Base-by-base conservation (phyloP, 768 basidiomycete genomes). In the Lactarius hengduanensis region DNA sequence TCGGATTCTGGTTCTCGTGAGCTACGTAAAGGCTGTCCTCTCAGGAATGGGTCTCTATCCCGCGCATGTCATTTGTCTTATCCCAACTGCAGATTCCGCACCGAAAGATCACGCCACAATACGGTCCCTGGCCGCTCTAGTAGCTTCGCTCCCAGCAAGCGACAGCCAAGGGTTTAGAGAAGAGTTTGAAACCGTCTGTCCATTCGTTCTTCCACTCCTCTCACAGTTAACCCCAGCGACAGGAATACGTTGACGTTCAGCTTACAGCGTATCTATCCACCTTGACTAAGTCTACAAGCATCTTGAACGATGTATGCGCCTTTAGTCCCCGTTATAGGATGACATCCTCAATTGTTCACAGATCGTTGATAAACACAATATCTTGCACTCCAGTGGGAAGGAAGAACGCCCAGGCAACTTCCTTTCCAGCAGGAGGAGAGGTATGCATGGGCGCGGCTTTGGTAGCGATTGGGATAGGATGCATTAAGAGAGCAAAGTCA, bases 231-330 rank as follows among this genome's bases (percentile, higher is more conserved):
- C 59, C 40, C n/a, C 43, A 32, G 61, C 61, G 28, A 71, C 54
- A 97, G 94, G 96, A 99, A 84, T 94, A 96, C 76, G 91, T 90
- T 72, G 96, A 99, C 74, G 94, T 96, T 18, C 94, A 97, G 67
- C 80, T 99, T 34, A 97, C 94, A 1, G 88, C 90, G 10, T 92
- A 93, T 77, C 80, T 99, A 15, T 88, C 94, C 0, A 86, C 88
- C 16, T 77, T 99, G 65, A 98, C 96, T 8, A 96, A 95, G 77
- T 91, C 92, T 36, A 83, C 96, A 18, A 89, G 89, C 70, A 85
- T 89, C 11, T 77, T 98, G 65, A 98, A 96, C 74, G 94, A 96
- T 72, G 96, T 96, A 73, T 72, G 92, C 72, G 2, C 41, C 55
- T 16, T 57, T 54, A 45, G 30, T 38, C 57, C 66, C 65, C 53